Evolutionary conservation across 192 early-diverging fungal species (phyloP).

Genomic region (Backusella parvicylindrica): DNA sequence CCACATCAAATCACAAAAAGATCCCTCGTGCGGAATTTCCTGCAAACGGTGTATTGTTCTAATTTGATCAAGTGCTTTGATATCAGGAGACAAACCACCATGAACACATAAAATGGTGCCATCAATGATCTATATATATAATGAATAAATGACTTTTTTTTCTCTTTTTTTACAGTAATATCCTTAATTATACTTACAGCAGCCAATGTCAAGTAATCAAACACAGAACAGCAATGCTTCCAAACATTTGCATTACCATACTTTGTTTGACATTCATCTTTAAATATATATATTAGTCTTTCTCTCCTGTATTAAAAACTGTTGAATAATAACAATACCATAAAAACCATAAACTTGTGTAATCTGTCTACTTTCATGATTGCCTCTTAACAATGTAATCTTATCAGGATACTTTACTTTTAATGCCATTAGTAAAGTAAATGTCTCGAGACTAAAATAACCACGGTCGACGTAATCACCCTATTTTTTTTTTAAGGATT

Average conservation of each 20-base stretch:
- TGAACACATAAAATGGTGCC: slow-evolving; percentile 91
- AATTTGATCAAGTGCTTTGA: slow-evolving; percentile 90
- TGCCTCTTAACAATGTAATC: slow-evolving; percentile 92
- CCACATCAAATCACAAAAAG: slow-evolving; percentile 96
- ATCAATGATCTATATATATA: slow-evolving; percentile 74
- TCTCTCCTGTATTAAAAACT: too few relatives aligned
- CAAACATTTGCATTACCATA: slow-evolving; percentile 95
- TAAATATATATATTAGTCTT: not conserved
- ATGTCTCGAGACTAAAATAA: slow-evolving; percentile 95
- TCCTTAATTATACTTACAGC: slow-evolving; percentile 56
- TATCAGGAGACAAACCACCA: slow-evolving; percentile 91
- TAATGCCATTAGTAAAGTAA: slow-evolving; percentile 87
- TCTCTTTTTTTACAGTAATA: not conserved
- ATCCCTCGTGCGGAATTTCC: slow-evolving; percentile 93
- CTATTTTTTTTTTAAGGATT: slow-evolving; percentile 27
- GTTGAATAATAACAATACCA: too few relatives aligned
- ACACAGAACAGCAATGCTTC: slow-evolving; percentile 94
- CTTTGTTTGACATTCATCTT: slow-evolving; percentile 92
- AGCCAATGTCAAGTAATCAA: slow-evolving; percentile 88
- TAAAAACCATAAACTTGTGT: slow-evolving; percentile 97
- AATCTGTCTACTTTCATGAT: slow-evolving; percentile 96
- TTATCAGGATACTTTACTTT: slow-evolving; percentile 98
- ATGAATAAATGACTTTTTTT: not conserved
- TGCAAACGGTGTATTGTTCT: slow-evolving; percentile 93
- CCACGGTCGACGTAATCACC: slow-evolving; percentile 99